Evolutionary conservation across 352 stramenopile species (phyloP).

Genomic region (Phytophthora boehmeriae): DNA sequence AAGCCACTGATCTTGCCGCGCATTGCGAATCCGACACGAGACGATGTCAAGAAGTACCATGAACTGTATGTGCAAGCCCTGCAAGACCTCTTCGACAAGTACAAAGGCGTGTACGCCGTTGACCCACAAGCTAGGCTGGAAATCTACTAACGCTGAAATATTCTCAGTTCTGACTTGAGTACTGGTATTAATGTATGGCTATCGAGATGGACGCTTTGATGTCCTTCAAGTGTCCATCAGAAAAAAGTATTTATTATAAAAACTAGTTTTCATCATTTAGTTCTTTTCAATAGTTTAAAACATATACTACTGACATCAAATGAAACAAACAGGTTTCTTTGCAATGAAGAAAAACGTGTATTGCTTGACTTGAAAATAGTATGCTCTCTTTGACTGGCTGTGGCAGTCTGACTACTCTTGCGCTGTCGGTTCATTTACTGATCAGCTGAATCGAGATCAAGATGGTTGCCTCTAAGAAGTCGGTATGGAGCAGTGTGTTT

Average conservation of each 20-base stretch:
- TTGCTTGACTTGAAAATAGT: not conserved
- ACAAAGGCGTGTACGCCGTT: conserved; percentile 82
- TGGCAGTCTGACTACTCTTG: too few species aligned
- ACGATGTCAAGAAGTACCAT: conserved; percentile 93
- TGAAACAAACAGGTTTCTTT: too few species aligned
- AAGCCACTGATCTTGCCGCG: conserved; percentile 84
- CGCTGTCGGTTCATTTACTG: too few species aligned
- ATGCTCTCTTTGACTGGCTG: conserved; percentile 22
- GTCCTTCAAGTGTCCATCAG: too few species aligned
- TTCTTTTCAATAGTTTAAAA: too few species aligned
- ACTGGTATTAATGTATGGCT: too few species aligned
- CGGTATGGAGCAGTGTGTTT: conserved; percentile 69
- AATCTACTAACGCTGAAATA: too few species aligned
- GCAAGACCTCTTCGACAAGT: conserved; percentile 81
- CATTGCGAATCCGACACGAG: conserved; percentile 84
- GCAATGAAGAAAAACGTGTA: too few species aligned
- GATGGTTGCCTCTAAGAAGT: conserved; percentile 93
- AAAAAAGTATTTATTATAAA: not conserved
- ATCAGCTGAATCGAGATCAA: conserved; percentile 46
- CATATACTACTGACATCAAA: too few species aligned
- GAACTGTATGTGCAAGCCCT: conserved; percentile 84
- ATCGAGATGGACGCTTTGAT: too few species aligned
- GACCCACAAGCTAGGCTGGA: conserved; percentile 63
- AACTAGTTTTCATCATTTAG: not conserved
- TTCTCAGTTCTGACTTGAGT: too few species aligned